phyloP scores from a whole-genome alignment of 2,329 filamentous ascomycete species.

The Aspergillus sp. region DNA sequence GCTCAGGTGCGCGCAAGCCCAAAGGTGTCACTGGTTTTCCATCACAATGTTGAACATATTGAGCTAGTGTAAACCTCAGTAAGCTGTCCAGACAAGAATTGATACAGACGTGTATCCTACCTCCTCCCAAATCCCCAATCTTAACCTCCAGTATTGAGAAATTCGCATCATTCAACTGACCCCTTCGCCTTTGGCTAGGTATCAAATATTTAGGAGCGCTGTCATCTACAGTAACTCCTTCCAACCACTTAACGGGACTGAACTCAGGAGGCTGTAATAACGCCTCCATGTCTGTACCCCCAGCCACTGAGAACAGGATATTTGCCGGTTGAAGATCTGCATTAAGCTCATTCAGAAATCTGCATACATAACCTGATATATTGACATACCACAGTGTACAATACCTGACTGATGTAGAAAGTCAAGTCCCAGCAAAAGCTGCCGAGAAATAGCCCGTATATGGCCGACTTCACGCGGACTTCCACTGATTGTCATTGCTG shows the following conservation, averaged over 20 bases:
- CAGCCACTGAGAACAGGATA: slow-evolving; percentile 19
- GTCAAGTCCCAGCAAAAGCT: slow-evolving; percentile 21
- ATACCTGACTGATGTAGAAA: slow-evolving; percentile 20
- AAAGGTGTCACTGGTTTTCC: slow-evolving; percentile 19
- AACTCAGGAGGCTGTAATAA: slow-evolving; percentile 18
- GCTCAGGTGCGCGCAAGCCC: slow-evolving; percentile 23
- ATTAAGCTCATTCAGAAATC: not conserved
- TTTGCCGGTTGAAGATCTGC: slow-evolving; percentile 27
- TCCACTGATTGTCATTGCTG: slow-evolving; percentile 19
- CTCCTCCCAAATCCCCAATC: slow-evolving; percentile 28
- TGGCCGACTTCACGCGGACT: slow-evolving; percentile 16
- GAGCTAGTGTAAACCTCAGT: slow-evolving; percentile 6
- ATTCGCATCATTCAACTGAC: slow-evolving; percentile 15
- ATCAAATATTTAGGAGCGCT: slow-evolving; percentile 24
- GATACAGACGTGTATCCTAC: slow-evolving; percentile 12
- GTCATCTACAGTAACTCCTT: slow-evolving; percentile 17
- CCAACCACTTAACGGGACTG: slow-evolving; percentile 21
- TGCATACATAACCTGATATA: not conserved
- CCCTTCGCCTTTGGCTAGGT: slow-evolving; percentile 19
- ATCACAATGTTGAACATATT: slow-evolving; percentile 11
- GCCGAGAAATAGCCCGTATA: slow-evolving; percentile 20
- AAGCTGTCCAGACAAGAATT: not conserved
- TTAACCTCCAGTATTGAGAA: slow-evolving; percentile 17
- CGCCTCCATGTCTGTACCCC: not conserved
- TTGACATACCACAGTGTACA: slow-evolving; percentile 22